Evolutionary conservation across 345 rosid species (phyloP), one percentile per base, ranked within the genome.

Genomic region (Populus davidiana): DNA sequence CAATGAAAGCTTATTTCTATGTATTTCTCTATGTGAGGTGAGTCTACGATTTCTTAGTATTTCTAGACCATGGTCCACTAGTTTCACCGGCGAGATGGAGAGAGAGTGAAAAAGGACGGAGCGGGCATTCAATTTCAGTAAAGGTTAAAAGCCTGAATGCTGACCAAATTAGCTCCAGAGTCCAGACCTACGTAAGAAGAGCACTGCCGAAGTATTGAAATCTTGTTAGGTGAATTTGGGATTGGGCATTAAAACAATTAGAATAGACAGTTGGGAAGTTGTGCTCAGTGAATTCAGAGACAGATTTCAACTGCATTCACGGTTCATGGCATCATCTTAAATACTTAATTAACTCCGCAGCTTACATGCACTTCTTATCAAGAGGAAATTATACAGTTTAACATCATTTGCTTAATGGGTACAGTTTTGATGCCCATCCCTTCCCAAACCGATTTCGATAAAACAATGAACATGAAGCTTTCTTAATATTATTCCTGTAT

Each of bases 201-300:
- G 29, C 1, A 11, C 27, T 49, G 67, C 69, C 27, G 27, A 47
- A 67, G 31, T 7, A 9, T 74, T 73, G 16, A 70, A 59, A 31
- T 59, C 16, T 39, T 73, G 74, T 75, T 71, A 5, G 79, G 81
- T 80, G 81, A 79, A n/a, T 68, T 78, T 77, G 73, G 68, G 79
- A 36, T 49, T 66, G 36, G 69, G 38, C 67, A 69, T 73, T 77
- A 78, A 81, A 74, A 59, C 75, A 67, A 74, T n/a, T 81, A 41
- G 21, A 79, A 49, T 59, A 56, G 79, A 75, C 80, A 38, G 80
- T 77, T 74, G 83, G 50, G 50, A 54, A 12, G 73, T 82, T 83
- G 49, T 38, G 69, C 20, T 65, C 31, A 56, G 63, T 65, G 44
- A 69, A 65, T 76, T 68, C 39, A 81, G 68, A 61, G 68, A 44